phyloP scores from a whole-genome alignment of 306 rosid species.

The Inga laurina region DNA sequence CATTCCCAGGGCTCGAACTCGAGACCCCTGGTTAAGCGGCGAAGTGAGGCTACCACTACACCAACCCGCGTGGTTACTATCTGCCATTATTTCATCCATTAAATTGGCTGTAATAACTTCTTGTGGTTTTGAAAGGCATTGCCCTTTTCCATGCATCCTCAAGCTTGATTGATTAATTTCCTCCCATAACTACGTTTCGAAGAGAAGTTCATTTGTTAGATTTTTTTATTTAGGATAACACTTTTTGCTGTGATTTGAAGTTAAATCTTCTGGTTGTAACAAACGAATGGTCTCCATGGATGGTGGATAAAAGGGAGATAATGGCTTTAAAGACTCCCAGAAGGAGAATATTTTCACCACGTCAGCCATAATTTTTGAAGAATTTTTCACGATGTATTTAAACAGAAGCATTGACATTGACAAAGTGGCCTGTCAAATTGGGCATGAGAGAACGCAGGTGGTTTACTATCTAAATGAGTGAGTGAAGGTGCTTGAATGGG shows the following conservation, averaged over 20 bases:
- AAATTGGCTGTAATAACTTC: slow-evolving; percentile 47
- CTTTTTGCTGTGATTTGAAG: slow-evolving; percentile 56
- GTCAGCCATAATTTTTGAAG: slow-evolving; percentile 26
- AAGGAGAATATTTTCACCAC: background rate
- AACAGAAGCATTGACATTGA: slow-evolving; percentile 1
- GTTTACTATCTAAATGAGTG: too few species aligned
- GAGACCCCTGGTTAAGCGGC: too few species aligned
- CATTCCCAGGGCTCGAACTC: too few species aligned
- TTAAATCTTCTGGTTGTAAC: slow-evolving; percentile 40
- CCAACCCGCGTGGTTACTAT: too few species aligned
- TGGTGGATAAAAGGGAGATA: too few species aligned
- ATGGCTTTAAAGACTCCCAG: too few species aligned
- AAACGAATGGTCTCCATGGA: background rate
- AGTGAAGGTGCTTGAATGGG: too few species aligned
- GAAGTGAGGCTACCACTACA: too few species aligned
- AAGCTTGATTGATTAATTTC: slow-evolving; percentile 48
- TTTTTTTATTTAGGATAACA: slow-evolving; percentile 37
- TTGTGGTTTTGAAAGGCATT: slow-evolving; percentile 44
- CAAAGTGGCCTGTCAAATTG: background rate
- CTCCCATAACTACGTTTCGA: slow-evolving; percentile 61
- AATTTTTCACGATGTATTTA: background rate
- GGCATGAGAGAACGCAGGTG: too few species aligned
- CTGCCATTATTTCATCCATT: slow-evolving; percentile 33
- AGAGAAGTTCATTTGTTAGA: slow-evolving; percentile 50
- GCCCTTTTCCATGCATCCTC: slow-evolving; percentile 34